Evolutionary conservation across 768 basidiomycete genomes (phyloP), one percentile per base, ranked within the genome.

Genomic region (Solioccasus polychromus): DNA sequence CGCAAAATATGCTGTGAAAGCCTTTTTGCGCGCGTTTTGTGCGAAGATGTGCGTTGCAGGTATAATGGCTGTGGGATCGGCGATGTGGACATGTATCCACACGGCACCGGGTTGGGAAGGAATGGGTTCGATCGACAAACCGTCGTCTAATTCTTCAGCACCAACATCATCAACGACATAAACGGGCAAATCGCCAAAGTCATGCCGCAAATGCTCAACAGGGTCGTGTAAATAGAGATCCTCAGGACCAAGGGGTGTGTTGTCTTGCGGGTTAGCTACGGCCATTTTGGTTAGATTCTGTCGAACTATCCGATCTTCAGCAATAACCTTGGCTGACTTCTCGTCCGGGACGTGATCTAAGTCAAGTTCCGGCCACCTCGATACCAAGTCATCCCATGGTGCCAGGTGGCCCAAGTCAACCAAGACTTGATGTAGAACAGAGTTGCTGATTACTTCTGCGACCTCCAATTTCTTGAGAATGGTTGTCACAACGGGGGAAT

Each of bases 131-230:
- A 97, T 59, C 2, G 93, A 94, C 25, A 99, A 57, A 3, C 92
- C 96, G 61, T 99, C 96, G 60, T 99, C 96, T 18, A 98, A 75
- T 59, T 99, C 96, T 56, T 85, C 68, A 0, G 96, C 93, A 7
- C 57, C 61, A 0, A 72, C 52, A 48, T 91, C 88, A 58, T 99
- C 96, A 44, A 99, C 83, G 17, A 94, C 85, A 62, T 85, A 98
- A 5, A 92, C 89, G 0, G 79, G 80, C 51, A 85, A 59, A 49
- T 83, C 60, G 20, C 88, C 91, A 65, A 92, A 95, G 63, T 97
- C 94, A 59, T 89, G 86, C 3, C 94, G 85, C 5, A 92, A 62
- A 18, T 76, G 67, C 22, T 84, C 85, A 41, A 85, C 71, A 0
- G 78, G 74, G 58, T 96, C 92, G 3, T 60, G 54, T 2, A 71